A percentile compares a stretch with the other conserved stretches of the same genome.
Conservation (phyloP, 805 yeast genomes). For the Pichia deserticola region DNA sequence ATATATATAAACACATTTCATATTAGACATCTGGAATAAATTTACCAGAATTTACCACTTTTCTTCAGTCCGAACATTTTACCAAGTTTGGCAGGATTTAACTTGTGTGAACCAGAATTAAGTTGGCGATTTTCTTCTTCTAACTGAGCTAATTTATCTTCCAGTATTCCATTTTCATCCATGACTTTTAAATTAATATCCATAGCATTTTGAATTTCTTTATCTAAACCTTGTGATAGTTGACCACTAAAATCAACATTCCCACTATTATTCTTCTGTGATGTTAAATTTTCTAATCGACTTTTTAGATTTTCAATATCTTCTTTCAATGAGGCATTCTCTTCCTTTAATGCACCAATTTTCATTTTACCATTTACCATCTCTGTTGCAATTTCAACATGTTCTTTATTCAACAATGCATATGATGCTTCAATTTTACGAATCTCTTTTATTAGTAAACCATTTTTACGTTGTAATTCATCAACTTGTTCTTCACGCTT, state of each 20-base stretch:
- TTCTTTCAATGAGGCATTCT: constrained; percentile 51
- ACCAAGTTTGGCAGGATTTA: constrained; percentile 8
- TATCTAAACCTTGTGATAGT: constrained; percentile 30
- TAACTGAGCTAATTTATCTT: constrained; percentile 41
- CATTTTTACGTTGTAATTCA: constrained; percentile 53
- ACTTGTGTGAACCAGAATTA: constrained; percentile 14
- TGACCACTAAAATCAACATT: constrained; percentile 25
- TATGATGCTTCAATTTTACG: constrained; percentile 64
- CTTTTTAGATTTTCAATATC: constrained; percentile 42
- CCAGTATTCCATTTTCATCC: constrained; percentile 51
- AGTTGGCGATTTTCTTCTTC: constrained; percentile 31
- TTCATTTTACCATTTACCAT: constrained; percentile 74
- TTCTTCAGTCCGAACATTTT: constrained; percentile 9
- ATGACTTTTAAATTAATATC: constrained; percentile 58
- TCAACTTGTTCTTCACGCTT: constrained; percentile 60
- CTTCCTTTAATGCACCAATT: constrained; percentile 69
- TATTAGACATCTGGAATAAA: no score
- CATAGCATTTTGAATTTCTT: constrained; percentile 53
- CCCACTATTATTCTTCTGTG: constrained; percentile 8
- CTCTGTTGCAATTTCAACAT: constrained; percentile 78
- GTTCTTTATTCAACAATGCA: constrained; percentile 69
- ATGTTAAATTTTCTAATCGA: constrained; percentile 30
- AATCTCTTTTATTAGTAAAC: constrained; percentile 64
- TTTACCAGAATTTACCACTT: constrained; percentile 12
- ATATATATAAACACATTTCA: not conserved